A percentile compares a stretch with the other conserved stretches of the same genome.
phyloP scores from a whole-genome alignment of 108 stramenopile genomes.

The Nitzschia inconspicua region DNA sequence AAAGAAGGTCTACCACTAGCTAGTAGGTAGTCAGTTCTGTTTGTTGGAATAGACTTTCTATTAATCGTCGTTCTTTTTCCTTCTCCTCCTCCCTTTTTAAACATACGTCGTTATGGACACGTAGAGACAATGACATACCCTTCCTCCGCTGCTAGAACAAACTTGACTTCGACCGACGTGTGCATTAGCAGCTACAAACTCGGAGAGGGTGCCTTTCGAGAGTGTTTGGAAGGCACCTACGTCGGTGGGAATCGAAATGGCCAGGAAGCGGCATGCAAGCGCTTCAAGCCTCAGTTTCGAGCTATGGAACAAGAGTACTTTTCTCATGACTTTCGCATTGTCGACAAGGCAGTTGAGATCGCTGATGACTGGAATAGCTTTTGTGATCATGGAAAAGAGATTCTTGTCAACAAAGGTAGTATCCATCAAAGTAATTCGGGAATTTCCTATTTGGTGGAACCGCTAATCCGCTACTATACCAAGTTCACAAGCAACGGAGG shows the following conservation, averaged over 20 bases:
- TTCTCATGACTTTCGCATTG: conserved; percentile 42
- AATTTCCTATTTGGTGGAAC: conserved; percentile 57
- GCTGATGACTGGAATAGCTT: conserved; percentile 65
- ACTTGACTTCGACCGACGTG: conserved; percentile 44
- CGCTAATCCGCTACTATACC: conserved; percentile 50
- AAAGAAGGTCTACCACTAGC: no score
- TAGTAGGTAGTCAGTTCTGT: no score
- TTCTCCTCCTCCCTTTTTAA: no score
- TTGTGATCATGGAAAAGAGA: conserved; percentile 48
- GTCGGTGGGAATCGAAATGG: conserved; percentile 68
- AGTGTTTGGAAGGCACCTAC: conserved; percentile 50
- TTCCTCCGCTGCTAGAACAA: conserved; percentile 71
- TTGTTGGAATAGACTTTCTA: no score
- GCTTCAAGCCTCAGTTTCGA: conserved; percentile 45
- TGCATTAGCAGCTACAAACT: conserved; percentile 14
- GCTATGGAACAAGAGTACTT: conserved; percentile 59
- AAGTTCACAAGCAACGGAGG: conserved; percentile 66
- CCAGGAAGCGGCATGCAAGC: conserved; percentile 67
- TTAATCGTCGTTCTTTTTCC: no score
- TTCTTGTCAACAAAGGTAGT: no score
- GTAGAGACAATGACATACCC: no score
- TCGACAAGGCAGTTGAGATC: conserved; percentile 52
- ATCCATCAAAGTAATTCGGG: conserved; percentile 40
- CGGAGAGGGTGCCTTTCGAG: conserved; percentile 60
- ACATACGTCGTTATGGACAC: no score